These are phyloP conservation scores for Verticillium dahliae DNA, from an alignment of 2,329 filamentous ascomycete species.

Conservation along the genomic window DNA sequence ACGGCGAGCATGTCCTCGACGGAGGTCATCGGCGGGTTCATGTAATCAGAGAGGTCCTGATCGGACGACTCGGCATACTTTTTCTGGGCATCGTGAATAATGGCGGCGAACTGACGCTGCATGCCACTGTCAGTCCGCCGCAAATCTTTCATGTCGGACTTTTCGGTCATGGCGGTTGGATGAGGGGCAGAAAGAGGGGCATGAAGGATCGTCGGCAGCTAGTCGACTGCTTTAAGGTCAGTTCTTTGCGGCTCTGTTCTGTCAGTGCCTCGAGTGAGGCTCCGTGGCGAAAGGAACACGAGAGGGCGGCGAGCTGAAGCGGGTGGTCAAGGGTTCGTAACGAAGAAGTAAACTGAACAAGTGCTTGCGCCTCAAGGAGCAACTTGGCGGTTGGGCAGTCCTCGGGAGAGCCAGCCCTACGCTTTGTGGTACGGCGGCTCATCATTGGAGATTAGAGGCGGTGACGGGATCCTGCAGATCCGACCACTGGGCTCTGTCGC, in stretches of 20 bases:
- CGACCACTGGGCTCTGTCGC: not conserved
- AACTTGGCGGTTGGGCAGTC: not conserved
- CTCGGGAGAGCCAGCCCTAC: not conserved
- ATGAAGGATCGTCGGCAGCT: not conserved
- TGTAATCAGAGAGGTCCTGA: constrained; percentile 21
- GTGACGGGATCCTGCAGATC: not conserved
- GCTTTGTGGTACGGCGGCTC: not conserved
- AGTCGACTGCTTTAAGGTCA: not conserved
- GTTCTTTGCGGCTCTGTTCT: not conserved
- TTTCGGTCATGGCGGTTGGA: not conserved
- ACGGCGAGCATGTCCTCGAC: constrained; percentile 23
- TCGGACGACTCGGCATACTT: constrained; percentile 22
- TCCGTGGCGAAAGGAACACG: not conserved
- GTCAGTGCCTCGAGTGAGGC: not conserved
- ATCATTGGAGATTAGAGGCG: not conserved
- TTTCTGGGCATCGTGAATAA: constrained; percentile 26
- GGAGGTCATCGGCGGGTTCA: constrained; percentile 23
- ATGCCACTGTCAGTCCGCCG: not conserved
- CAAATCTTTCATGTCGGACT: not conserved
- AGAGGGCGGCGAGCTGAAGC: not conserved
- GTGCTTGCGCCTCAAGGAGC: not conserved
- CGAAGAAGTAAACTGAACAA: not conserved
- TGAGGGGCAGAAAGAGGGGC: not conserved
- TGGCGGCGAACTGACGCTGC: constrained; percentile 15
- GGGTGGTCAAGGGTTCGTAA: not conserved